Percentiles rank a stretch among this genome's conserved stretches.
These are phyloP conservation scores for Amanita polypyramis DNA, from an alignment of 768 basidiomycete genomes.

Conservation along the genomic window DNA sequence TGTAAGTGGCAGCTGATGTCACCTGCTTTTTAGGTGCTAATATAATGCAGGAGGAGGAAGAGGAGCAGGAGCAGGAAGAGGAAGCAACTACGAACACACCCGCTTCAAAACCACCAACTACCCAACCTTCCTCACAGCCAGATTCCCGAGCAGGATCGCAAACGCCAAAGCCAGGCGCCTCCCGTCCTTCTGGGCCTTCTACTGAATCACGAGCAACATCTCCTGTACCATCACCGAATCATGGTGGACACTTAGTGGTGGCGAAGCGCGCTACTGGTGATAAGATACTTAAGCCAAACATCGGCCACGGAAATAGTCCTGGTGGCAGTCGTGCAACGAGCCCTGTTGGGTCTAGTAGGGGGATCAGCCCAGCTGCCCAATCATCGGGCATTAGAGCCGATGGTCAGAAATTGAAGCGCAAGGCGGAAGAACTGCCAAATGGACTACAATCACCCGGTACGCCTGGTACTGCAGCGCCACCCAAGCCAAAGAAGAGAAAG, in stretches of 20 bases:
- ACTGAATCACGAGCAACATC: conserved; percentile 49
- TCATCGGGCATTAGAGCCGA: conserved; percentile 19
- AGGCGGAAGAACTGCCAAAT: conserved; percentile 32
- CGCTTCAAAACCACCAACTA: conserved; percentile 37
- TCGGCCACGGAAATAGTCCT: conserved; percentile 52
- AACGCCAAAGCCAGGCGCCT: conserved; percentile 26
- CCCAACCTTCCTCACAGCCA: conserved; percentile 27
- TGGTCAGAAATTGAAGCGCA: conserved; percentile 31
- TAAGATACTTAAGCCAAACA: conserved; percentile 49
- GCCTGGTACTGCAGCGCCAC: conserved; percentile 12
- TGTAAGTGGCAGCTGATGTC: conserved; percentile 28
- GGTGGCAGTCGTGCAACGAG: conserved; percentile 47
- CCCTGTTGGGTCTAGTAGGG: conserved; percentile 31
- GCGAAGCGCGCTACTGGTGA: conserved; percentile 84
- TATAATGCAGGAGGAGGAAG: conserved; percentile 46
- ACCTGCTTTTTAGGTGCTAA: conserved; percentile 7
- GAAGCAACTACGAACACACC: conserved; percentile 26
- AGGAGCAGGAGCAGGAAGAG: conserved; percentile 61
- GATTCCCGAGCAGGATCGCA: conserved; percentile 24
- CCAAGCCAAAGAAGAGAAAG: conserved; percentile 51
- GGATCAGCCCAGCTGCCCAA: conserved; percentile 30
- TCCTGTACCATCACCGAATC: conserved; percentile 39
- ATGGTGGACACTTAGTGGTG: conserved; percentile 70
- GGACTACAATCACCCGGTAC: conserved; percentile 11
- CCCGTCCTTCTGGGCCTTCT: conserved; percentile 22